Evolutionary conservation across 1,284 basidiomycete species (phyloP), one percentile per base, ranked within the genome.

Genomic region (Butyriboletus appendiculatus): DNA sequence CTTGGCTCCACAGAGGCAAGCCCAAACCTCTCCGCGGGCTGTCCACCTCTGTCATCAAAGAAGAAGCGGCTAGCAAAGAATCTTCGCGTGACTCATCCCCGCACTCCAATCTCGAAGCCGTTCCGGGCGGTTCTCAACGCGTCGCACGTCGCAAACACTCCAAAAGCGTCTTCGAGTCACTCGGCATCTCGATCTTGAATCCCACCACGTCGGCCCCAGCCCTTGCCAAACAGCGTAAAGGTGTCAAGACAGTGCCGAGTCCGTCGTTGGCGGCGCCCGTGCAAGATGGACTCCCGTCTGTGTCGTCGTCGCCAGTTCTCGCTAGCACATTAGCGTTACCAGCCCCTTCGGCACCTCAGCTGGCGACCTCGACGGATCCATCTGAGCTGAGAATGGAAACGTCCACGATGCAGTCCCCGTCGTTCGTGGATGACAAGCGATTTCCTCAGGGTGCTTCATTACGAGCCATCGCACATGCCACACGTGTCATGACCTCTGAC

Each of bases 401-500:
- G 1, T 72, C 66, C 18, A 71, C 71, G 35, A 64, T 57, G 55
- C 58, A 69, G 15, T 63, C 71, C 24, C 65, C 62, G 1, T 63
- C 65, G 24, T 33, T 71, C 12, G 18, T 46, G 8, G 62, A 68
- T 32, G 70, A 74, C 28, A 73, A 73, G 22, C 58, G 67, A 18
- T 56, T 44, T 16, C 64, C 56, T 5, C 88, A 89, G 65, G 86
- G 86, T 4, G 67, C 84, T 0, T 79, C 84, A 0, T 64, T 93
- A 8, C 81, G 81, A n/a, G 90, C 91, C 0, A 90, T 93, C 52
- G 80, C 82, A n/a, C 84, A 91, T 53, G 90, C 90, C 0, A 93
- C 88, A n/a, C 84, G 94, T 1, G 88, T 96, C 35, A 90, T 96
- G 85, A 92, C 90, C 0, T 80, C 85, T 3, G 92, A 92, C 61